Percentiles rank a stretch among this genome's conserved stretches.
Conservation (phyloP, 2,329 filamentous ascomycete species). For the Drechslerella stenobrocha region DNA sequence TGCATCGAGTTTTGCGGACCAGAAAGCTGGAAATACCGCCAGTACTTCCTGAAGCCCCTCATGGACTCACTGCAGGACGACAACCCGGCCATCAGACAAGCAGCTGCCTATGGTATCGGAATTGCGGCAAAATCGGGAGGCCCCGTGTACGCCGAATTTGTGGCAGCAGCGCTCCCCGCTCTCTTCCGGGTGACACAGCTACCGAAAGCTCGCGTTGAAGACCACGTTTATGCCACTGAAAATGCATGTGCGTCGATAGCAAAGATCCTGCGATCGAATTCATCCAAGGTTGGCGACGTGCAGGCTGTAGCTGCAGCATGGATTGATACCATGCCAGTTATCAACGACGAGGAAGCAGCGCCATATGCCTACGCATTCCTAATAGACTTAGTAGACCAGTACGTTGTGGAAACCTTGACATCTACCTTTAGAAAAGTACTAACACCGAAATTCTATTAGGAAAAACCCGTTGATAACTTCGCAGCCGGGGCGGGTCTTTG, state of each 20-base stretch:
- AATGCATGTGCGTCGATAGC: conserved; percentile 96
- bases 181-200: conserved; percentile 84
- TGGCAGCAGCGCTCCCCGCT: conserved; percentile 74
- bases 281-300: conserved; percentile 71
- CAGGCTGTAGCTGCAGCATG: conserved; percentile 79
- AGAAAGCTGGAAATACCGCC: conserved; percentile 82
- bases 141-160: conserved; percentile 81
- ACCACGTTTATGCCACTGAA: conserved; percentile 95
- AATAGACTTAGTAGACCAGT: conserved; percentile 90
- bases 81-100: conserved; percentile 89
- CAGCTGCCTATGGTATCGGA: conserved; percentile 92
- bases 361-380: conserved; percentile 94
- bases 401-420: conserved; percentile 55
- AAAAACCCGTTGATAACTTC: conserved; percentile 79
- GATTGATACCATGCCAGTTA: conserved; percentile 86
- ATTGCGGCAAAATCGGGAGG: conserved; percentile 94
- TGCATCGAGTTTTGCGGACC: conserved; percentile 94
- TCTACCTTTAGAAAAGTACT: conserved; percentile 50
- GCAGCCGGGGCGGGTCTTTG: conserved; percentile 79
- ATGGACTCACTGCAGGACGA: conserved; percentile 82
- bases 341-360: conserved; percentile 94
- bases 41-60: conserved; percentile 83
- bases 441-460: conserved; percentile 60
- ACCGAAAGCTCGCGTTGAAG: conserved; percentile 80
- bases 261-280: conserved; percentile 92